Base-by-base conservation (phyloP, 2,329 filamentous ascomycete genomes). In the Volutella citrinella region DNA sequence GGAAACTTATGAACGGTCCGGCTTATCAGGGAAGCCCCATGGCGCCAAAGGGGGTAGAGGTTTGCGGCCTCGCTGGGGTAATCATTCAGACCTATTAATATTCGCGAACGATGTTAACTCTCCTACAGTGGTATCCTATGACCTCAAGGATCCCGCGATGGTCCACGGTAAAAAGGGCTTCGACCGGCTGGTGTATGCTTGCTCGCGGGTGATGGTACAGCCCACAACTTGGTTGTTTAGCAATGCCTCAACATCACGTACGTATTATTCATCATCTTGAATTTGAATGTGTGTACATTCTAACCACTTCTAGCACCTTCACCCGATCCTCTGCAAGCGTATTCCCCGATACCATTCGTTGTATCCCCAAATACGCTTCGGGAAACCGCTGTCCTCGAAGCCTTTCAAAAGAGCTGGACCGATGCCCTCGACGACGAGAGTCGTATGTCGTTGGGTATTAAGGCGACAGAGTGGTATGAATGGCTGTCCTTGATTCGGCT, bases 121-220 rank as follows among this genome's bases (percentile, higher is more conserved):
- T 23, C 22, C 56, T 67, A 38, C 68, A 93, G 86, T 82, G 18
- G 76, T 97, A 27, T 79, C 91, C 49, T 70, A 84, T 31, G 82
- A 97, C 40, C 72, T 98, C 18, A 76, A 82, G 13, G 68, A 73
- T 6, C 75, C 81, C 1, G 81, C 81, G 1, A 95, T 95, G 87
- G 59, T 87, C 7, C 82, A 81, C 34, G 89, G 89, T 5, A 93
- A 88, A 58, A 89, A 84, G 45, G 84, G 81, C 0, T 95, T 94
- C 52, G 82, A 90, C 43, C 72, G 87, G 27, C 66, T 95, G 11
- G 59, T 82, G 7, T 86, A 86, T 70, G 87, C 88, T 11, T 88
- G 82, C 58, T 82, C 83, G 49, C 87, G 88, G 43, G 87, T 87
- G 15, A 68, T 96, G 15, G 77, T 74, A 30, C 63, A 71, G 27